A percentile compares a stretch with the other conserved stretches of the same genome.
These are phyloP conservation scores for Mentha longifolia DNA, from an alignment of 257 asterid species.

Conservation along the genomic window DNA sequence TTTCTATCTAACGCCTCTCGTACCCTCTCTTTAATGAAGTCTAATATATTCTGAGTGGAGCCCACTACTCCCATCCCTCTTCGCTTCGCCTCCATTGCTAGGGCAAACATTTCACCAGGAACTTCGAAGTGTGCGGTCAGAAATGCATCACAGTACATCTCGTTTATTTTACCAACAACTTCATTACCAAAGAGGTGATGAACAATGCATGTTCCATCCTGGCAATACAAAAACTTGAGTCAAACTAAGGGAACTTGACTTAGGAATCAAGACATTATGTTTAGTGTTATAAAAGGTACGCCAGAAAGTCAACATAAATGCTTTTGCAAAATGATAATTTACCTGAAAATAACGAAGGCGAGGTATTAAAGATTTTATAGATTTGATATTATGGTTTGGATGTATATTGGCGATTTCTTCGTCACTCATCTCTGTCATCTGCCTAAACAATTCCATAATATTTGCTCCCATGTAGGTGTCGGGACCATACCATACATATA, in stretches of 20 bases:
- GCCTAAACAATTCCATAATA: conserved; percentile 81
- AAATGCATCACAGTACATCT: conserved; percentile 90
- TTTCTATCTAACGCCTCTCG: conserved; percentile 80
- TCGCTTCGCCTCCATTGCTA: conserved; percentile 92
- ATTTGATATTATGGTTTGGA: conserved; percentile 64
- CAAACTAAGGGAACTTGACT: not conserved
- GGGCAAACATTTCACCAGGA: conserved; percentile 95
- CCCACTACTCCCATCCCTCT: conserved; percentile 99
- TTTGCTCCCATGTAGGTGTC: conserved; percentile 99
- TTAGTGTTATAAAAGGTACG: conserved; percentile 13
- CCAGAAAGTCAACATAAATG: conserved; percentile 16
- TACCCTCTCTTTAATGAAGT: conserved; percentile 75
- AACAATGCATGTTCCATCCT: conserved; percentile 97
- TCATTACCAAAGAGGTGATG: conserved; percentile 97
- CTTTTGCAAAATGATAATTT: conserved; percentile 20
- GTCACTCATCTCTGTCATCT: conserved; percentile 86
- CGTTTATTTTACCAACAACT: conserved; percentile 79
- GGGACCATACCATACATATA: conserved; percentile 90
- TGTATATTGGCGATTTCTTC: conserved; percentile 87
- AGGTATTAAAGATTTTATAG: conserved; percentile 83
- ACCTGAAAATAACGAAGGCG: conserved; percentile 96
- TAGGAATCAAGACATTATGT: not conserved
- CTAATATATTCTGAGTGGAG: conserved; percentile 86
- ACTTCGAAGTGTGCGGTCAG: conserved; percentile 98
- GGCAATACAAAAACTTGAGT: conserved; percentile 24